Evolutionary conservation across 345 rosid genomes (phyloP).

Genomic region (Gossypium turneri): DNA sequence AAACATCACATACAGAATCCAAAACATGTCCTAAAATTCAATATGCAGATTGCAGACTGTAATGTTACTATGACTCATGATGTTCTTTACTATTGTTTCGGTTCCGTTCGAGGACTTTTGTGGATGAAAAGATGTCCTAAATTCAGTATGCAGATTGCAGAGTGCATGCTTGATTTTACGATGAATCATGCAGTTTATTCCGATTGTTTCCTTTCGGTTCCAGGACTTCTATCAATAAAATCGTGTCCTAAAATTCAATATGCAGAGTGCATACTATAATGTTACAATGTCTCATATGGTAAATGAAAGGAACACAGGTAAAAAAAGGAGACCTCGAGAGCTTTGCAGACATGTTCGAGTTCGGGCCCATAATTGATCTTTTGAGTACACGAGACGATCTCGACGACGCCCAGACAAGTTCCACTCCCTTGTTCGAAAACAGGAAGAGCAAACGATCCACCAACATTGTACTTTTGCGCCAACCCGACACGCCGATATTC

Average conservation of each 20-base stretch:
- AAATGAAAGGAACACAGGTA: neutral
- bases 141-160: neutral
- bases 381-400: conserved; percentile 68
- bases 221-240: no score
- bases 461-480: conserved; percentile 61
- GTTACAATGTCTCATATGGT: neutral
- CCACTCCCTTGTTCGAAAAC: conserved; percentile 69
- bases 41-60: no score
- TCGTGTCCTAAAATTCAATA: no score
- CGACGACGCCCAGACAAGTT: conserved; percentile 83
- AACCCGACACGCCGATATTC: conserved; percentile 65
- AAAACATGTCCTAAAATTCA: no score
- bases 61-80: no score
- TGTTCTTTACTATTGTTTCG: no score
- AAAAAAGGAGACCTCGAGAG: conserved; percentile 69
- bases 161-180: neutral
- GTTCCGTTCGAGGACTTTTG: neutral
- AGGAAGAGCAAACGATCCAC: conserved; percentile 87
- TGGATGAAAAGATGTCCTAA: neutral
- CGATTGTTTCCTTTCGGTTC: neutral
- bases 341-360: conserved; percentile 74
- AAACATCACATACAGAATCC: conserved; percentile 2
- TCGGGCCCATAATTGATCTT: conserved; percentile 61
- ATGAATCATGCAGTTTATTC: neutral
- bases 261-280: no score